Evolutionary conservation across 148 eudicot species (phyloP), one percentile per base, ranked within the genome.

Genomic region (Suaeda aralocaspica): DNA sequence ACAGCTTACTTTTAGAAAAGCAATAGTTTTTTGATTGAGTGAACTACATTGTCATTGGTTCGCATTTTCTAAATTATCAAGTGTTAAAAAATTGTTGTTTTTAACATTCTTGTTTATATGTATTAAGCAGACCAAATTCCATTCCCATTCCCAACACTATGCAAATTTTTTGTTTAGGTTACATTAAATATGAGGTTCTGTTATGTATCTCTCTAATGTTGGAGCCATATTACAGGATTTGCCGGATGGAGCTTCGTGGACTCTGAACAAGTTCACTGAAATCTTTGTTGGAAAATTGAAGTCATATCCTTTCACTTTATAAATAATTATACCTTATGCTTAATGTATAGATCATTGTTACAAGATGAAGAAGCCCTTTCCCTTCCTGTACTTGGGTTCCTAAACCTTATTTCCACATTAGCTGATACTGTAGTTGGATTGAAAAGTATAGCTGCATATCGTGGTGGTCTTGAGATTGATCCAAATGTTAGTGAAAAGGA

Each of bases 391-490:
- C 51, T 46, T 31, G 55, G 48, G 64, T 82, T 87, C 91, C 97
- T 71, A 89, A 84, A 71, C 84, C 22, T 24, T 33, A 36, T 66
- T 31, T 52, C 45, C 81, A 94, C 99, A 70, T 73, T 80, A 82
- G 87, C 88, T 74, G 61, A 71, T 67, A 69, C 87, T 71, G 73
- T 87, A 72, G 81, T 89, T 79, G 97, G 88, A 64, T 76, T 89
- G 63, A 94, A 94, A 85, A 94, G 99, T 80, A 87, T 94, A 77
- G 95, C 89, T 79, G 99, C 99, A 69, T 94, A 89, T 74, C 91
- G 99, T 65, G 87, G 96, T 79, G 97, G 99, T 71, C 97, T 94
- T 62, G 88, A 84, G 39, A 91, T 94, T 68, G 85, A 91, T 81
- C 81, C 97, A 72, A 81, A 81, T 66, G 90, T 91, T 64, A 79